Evolutionary conservation across 345 rosid species (phyloP).

Genomic region (Moricandia moricandioides): DNA sequence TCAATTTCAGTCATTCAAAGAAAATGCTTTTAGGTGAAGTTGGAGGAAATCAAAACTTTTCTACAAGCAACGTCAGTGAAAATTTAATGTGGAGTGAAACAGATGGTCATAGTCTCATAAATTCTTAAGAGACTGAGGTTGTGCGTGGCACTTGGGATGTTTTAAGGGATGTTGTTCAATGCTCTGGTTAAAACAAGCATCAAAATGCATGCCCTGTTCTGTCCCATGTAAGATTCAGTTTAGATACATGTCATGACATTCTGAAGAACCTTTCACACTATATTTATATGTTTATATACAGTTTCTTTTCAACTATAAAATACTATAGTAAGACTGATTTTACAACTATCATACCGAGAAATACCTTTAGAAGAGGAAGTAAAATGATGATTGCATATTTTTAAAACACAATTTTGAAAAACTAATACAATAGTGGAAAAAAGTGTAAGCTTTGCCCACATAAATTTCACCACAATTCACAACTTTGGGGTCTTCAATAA

Average conservation of each 20-base stretch:
- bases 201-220: conserved; percentile 86
- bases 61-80: conserved; percentile 79
- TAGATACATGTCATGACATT: background rate
- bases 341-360: too few relatives aligned
- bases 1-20: conserved; percentile 60
- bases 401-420: too few relatives aligned
- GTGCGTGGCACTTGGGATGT: conserved; percentile 91
- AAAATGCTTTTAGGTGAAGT: conserved; percentile 79
- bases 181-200: conserved; percentile 99
- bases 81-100: conserved; percentile 69
- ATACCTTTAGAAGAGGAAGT: too few relatives aligned
- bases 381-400: too few relatives aligned
- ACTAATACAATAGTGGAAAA: too few relatives aligned
- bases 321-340: too few relatives aligned
- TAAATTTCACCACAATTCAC: too few relatives aligned
- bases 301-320: too few relatives aligned
- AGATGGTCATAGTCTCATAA: conserved; percentile 32
- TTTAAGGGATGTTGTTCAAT: conserved; percentile 96
- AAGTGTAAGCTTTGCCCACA: too few relatives aligned
- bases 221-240: conserved; percentile 44
- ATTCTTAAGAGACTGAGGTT: conserved; percentile 61
- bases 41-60: conserved; percentile 84
- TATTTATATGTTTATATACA: too few relatives aligned
- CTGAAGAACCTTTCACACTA: too few relatives aligned
- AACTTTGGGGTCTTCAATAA: too few relatives aligned